Evolutionary conservation across 2,329 filamentous ascomycete species (phyloP).

Genomic region (Penicillium fuscoglaucum): DNA sequence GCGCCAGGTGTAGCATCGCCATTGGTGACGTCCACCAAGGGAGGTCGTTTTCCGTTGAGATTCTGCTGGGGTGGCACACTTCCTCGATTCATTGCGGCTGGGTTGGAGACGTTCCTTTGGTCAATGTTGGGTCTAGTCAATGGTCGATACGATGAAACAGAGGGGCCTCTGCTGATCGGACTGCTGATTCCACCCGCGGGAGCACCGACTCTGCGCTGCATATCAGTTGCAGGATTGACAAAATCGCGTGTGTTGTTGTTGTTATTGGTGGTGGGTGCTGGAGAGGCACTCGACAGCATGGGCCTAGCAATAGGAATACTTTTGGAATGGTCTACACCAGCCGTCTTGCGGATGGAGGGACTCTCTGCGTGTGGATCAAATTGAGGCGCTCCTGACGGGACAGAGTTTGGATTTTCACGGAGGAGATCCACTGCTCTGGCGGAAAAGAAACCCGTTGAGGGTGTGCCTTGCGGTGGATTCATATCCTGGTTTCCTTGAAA

Average conservation of each 20-base stretch:
- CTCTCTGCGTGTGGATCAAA: constrained; percentile 77
- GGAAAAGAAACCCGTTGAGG: constrained; percentile 63
- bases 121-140: constrained; percentile 45
- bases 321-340: constrained; percentile 77
- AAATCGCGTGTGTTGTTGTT: constrained; percentile 35
- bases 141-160: constrained; percentile 46
- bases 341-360: constrained; percentile 85
- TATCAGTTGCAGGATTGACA: constrained; percentile 38
- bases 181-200: constrained; percentile 33
- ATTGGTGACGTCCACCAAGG: constrained; percentile 50
- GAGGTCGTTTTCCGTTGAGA: constrained; percentile 45
- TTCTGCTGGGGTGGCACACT: constrained; percentile 31
- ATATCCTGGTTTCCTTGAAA: constrained; percentile 23
- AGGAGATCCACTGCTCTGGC: constrained; percentile 64
- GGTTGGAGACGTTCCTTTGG: constrained; percentile 23
- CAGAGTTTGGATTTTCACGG: constrained; percentile 51
- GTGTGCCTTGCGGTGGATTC: constrained; percentile 32
- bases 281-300: constrained; percentile 34
- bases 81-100: constrained; percentile 20
- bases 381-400: constrained; percentile 48
- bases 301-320: constrained; percentile 68
- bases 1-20: constrained; percentile 23
- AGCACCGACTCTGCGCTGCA: constrained; percentile 39
- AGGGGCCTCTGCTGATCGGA: constrained; percentile 36
- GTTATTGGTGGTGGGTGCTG: constrained; percentile 27